Evolutionary conservation across 2,329 filamentous ascomycete genomes (phyloP), one percentile per base, ranked within the genome.

Genomic region (Clonostachys chloroleuca): DNA sequence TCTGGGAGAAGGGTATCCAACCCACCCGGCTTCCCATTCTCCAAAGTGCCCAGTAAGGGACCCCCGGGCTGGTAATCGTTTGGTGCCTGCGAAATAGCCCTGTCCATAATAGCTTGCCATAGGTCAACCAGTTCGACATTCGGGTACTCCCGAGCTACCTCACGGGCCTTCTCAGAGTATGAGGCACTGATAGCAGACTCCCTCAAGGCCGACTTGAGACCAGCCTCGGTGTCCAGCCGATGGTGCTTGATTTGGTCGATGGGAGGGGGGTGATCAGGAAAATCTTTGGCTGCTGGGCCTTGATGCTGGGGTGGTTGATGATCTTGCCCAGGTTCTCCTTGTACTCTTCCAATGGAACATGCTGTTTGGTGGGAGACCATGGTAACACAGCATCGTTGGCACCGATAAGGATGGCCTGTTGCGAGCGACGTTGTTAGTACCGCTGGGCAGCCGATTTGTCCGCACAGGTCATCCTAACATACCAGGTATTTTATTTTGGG

Each of bases 311-410:
- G 64, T 96, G 89, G 4, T 74, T 81, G 57, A 95, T 69, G 55
- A 97, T 89, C 24, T 71, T 73, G 52, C 66, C 74, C 43, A 96
- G 68, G 59, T 96, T 95, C 47, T 77, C 67, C 61, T 80, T 83
- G 72, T 90, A 97, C 50, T 82, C 69, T 1, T 84, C 77, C n/a
- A 96, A 66, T 1, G 89, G 81, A 8, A 97, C 80, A 63, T 92
- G 83, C 66, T 97, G 94, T 10, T 74, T 72, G 44, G 81, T 83
- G 5, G 74, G 73, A 5, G 77, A 73, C 36, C 79, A 70, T 5
- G 82, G 78, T 5, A 95, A 65, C 47, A 84, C 84, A 5, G 92
- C 86, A 66, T 97, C 94, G 62, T 99, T 97, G 56, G 94, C 89
- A 16, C 94, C 94, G 50, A 96, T 84, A 54, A 95, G 85, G 49